Evolutionary conservation across 768 basidiomycete species (phyloP).

Genomic region (Suillus lakei): DNA sequence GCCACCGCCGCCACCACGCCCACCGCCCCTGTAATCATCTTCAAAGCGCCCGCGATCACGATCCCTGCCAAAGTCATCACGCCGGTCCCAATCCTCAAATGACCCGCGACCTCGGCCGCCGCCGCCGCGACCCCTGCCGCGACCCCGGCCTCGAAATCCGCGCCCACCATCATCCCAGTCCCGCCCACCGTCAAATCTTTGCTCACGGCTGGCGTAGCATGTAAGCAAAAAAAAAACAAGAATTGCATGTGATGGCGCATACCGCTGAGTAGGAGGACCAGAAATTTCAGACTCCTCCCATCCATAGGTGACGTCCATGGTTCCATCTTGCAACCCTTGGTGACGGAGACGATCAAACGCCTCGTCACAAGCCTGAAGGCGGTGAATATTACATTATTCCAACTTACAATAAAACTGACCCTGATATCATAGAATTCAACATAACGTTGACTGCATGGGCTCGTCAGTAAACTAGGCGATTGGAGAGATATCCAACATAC

Average conservation of each 20-base stretch:
- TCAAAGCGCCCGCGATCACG: conserved; percentile 40
- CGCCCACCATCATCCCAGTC: conserved; percentile 52
- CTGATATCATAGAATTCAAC: conserved; percentile 95
- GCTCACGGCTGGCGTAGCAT: conserved; percentile 28
- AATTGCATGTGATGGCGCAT: conserved; percentile 14
- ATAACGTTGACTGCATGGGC: conserved; percentile 69
- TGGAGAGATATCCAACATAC: conserved; percentile 38
- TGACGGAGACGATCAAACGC: conserved; percentile 83
- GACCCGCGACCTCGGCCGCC: conserved; percentile 40
- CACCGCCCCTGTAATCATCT: conserved; percentile 40
- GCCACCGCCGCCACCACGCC: conserved; percentile 32
- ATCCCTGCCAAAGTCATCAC: conserved; percentile 45
- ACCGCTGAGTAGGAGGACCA: conserved; percentile 51
- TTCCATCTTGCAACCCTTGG: conserved; percentile 81
- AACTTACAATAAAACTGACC: conserved; percentile 45
- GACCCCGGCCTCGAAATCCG: conserved; percentile 44
- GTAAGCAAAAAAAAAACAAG: conserved; percentile 14
- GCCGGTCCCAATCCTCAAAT: conserved; percentile 45
- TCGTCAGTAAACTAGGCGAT: conserved; percentile 12
- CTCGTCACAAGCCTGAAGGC: conserved; percentile 68
- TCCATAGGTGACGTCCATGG: conserved; percentile 85
- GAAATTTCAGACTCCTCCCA: conserved; percentile 75
- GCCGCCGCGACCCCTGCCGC: conserved; percentile 48
- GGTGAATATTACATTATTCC: conserved; percentile 14
- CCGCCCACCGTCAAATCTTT: conserved; percentile 43